Evolutionary conservation across 108 stramenopile genomes (phyloP).

Genomic region (Nitzschia sp.): DNA sequence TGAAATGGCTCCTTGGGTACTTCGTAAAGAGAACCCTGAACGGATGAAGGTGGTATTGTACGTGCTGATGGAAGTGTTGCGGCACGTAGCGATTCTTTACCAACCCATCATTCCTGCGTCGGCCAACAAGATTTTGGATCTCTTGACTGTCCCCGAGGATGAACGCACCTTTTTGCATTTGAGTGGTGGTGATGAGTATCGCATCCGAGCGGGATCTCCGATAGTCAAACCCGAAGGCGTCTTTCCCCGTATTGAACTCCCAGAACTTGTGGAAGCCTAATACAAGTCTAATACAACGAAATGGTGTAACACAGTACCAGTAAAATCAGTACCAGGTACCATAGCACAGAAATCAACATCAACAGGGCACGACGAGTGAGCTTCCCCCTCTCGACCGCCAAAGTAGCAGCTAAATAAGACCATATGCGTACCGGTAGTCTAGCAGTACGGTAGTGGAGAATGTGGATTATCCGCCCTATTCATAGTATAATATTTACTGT

Average conservation of each 20-base stretch:
- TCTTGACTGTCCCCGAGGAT: slow-evolving; percentile 74
- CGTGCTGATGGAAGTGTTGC: slow-evolving; percentile 89
- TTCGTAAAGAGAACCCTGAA: slow-evolving; percentile 84
- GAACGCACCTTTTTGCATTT: slow-evolving; percentile 78
- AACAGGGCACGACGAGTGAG: too few relatives aligned
- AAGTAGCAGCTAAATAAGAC: too few relatives aligned
- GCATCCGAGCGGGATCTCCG: slow-evolving; percentile 50
- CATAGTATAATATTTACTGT: too few relatives aligned
- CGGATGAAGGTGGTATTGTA: slow-evolving; percentile 88
- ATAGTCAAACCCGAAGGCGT: slow-evolving; percentile 71
- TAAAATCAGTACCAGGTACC: too few relatives aligned
- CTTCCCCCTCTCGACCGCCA: too few relatives aligned
- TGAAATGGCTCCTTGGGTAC: slow-evolving; percentile 88
- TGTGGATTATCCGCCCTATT: too few relatives aligned
- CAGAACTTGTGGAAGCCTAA: background rate
- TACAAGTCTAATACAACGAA: background rate
- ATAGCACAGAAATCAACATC: too few relatives aligned
- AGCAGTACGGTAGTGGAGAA: too few relatives aligned
- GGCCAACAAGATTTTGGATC: slow-evolving; percentile 84
- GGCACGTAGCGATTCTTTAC: slow-evolving; percentile 83
- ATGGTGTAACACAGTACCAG: too few relatives aligned
- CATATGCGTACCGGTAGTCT: too few relatives aligned
- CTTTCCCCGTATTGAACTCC: slow-evolving; percentile 74
- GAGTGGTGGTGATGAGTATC: slow-evolving; percentile 40
- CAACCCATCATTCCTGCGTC: slow-evolving; percentile 93